A percentile compares a stretch with the other conserved stretches of the same genome.
phyloP scores from a whole-genome alignment of 2,329 filamentous ascomycete genomes.

The Chalaropsis ovoidea region DNA sequence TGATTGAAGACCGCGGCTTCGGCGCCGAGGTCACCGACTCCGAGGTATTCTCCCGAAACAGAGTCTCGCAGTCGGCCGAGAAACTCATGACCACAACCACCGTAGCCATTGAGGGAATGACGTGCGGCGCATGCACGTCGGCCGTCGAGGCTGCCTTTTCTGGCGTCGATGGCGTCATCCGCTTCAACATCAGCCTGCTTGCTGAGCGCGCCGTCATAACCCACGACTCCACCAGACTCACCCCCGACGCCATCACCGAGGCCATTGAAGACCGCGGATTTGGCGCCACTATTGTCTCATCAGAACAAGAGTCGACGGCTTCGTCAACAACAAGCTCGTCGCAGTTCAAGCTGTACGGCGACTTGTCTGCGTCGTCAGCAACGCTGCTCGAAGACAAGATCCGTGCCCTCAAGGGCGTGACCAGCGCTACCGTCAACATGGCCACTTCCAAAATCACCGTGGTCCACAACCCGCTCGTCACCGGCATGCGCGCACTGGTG shows the following conservation, averaged over 20 bases:
- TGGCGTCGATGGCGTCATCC: conserved; percentile 63
- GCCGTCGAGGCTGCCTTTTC: conserved; percentile 78
- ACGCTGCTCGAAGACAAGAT: conserved; percentile 60
- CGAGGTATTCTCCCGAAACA: conserved; percentile 36
- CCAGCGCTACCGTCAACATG: conserved; percentile 62
- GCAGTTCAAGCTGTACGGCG: conserved; percentile 76
- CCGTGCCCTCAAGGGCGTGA: conserved; percentile 56
- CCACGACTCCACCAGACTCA: conserved; percentile 63
- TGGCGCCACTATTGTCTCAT: conserved; percentile 72
- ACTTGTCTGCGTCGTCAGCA: conserved; percentile 61
- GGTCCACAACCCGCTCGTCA: conserved; percentile 57
- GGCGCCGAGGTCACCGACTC: conserved; percentile 70
- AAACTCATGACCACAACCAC: conserved; percentile 59
- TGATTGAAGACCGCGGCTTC: conserved; percentile 65
- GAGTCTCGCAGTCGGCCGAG: conserved; percentile 25
- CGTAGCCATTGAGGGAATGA: conserved; percentile 90
- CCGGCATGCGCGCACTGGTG: conserved; percentile 73
- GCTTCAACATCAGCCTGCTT: conserved; percentile 90
- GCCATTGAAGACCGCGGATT: conserved; percentile 87
- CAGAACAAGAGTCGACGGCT: conserved; percentile 48
- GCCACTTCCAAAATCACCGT: conserved; percentile 65
- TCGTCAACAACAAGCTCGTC: conserved; percentile 50
- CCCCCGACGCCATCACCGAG: conserved; percentile 64
- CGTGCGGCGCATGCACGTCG: conserved; percentile 90
- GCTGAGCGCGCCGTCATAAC: conserved; percentile 84